Evolutionary conservation across 2,329 filamentous ascomycete genomes (phyloP), one percentile per base, ranked within the genome.

Genomic region (Aspergillus sp.): DNA sequence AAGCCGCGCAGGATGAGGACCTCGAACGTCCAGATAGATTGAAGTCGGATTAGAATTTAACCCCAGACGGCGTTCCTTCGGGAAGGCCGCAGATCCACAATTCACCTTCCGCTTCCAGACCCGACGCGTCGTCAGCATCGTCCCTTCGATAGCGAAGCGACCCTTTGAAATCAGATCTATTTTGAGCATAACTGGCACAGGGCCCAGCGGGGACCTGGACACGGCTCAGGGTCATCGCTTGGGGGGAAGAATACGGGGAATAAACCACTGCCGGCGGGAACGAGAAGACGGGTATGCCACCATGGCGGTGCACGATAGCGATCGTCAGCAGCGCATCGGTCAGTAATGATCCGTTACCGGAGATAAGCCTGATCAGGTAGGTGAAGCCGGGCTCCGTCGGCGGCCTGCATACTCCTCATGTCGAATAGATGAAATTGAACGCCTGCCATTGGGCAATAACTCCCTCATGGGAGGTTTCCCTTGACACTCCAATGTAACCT

Each of bases 1-100:
- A 10, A n/a, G 17, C 32, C 8, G 27, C 10, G 47, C 49, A 52
- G 23, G 49, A 21, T 19, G 32, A 38, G 49, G 32, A 19, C 49
- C 49, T 52, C 25, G 27, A 10, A 19, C 50, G 21, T 30, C 50
- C 27, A 6, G 32, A 53, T 53, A 25, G 50, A 53, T 38, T 32
- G 30, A 53, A 25, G 50, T 53, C 50, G 50, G 50, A 53, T 53
- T 38, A 53, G 30, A 53, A 39, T 53, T 53, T 53, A 53, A 39
- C 50, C 50, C 50, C 32, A 21, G 32, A 39, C 21, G 32, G 47
- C 15, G 47, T n/a, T 32, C 47, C 47, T 50, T 50, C 47, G 47
- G 50, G 19, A 38, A 17, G 30, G 30, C n/a, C 30, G 30, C 50
- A 53, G 50, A 53, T 53, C 50, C 30, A 32, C 17, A 5, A n/a